Percentiles rank a stretch among this genome's conserved stretches.
Conservation (phyloP, 768 basidiomycete species). For the Russula earlei region DNA sequence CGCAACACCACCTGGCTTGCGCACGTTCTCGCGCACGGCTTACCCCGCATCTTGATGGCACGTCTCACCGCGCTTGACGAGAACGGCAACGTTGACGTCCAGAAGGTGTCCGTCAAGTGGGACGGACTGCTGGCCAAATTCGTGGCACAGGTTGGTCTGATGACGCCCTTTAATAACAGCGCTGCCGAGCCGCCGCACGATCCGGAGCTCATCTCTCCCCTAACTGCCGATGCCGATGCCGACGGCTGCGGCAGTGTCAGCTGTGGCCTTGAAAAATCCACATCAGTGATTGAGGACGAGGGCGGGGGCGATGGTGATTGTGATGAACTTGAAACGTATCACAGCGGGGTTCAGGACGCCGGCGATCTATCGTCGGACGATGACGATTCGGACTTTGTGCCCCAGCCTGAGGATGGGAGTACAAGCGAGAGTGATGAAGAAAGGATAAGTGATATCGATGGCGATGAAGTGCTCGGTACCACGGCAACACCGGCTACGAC, state of each 20-base stretch:
- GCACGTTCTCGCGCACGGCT: conserved; percentile 24
- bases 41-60: conserved; percentile 28
- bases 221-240: background rate
- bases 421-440: background rate
- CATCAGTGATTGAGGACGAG: background rate
- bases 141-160: conserved; percentile 37
- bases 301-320: background rate
- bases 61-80: conserved; percentile 19
- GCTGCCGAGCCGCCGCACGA: background rate
- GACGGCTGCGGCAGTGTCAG: background rate
- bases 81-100: conserved; percentile 19
- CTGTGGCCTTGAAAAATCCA: background rate
- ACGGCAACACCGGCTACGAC: background rate
- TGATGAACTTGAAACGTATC: background rate
- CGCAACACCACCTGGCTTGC: conserved; percentile 31
- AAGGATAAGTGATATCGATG: conserved; percentile 1
- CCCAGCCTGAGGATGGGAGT: background rate
- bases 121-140: conserved; percentile 31
- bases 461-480: background rate
- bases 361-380: background rate
- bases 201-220: background rate
- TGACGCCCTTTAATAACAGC: background rate
- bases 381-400: conserved; percentile 1
- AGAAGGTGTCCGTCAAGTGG: conserved; percentile 24
- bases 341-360: background rate